Evolutionary conservation across 2,329 filamentous ascomycete genomes (phyloP), one percentile per base, ranked within the genome.

Genomic region (Fusarium bulbicola): DNA sequence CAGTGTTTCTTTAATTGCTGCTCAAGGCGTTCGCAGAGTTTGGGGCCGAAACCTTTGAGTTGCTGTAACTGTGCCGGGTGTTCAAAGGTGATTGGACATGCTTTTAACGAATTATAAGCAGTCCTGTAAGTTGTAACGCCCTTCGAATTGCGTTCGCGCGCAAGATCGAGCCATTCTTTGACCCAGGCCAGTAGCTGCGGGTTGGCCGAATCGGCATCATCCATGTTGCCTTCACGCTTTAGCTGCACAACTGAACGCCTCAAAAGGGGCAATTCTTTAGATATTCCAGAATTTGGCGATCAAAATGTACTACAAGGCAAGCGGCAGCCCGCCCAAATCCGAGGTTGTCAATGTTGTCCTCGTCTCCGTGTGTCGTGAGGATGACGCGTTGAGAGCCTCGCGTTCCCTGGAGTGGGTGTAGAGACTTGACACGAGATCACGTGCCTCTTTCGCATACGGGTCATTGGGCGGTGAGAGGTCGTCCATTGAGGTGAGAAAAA

Each of bases 61-160:
- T 92, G 88, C 75, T 91, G 87, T 3, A 93, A 88, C 82, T 95
- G 89, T 11, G 91, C 90, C 6, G 93, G 93, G 79, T 96, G 93
- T 24, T 88, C 84, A 73, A 94, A 93, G 3, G 83, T 82, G 43
- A 94, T 84, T 1, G 93, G 93, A 72, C 93, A 95, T 18, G 89
- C 89, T 81, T 91, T 93, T 80, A 96, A 88, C 6, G 93, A 92
- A 65, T 93, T 88, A 77, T 94, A 94, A 2, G 93, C 93, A 75
- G 92, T 90, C 72, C 89, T 92, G 80, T 95, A 95, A 0, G 89
- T 91, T n/a, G 87, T 89, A 30, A 90, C 82, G 28, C 92, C 92
- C 79, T 93, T 94, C 24, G 89, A 89, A 78, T 92, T 93, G 50
- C 88, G 88, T 74, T 93, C 89, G 54, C 88, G 86, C 18, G 92